phyloP scores from a whole-genome alignment of 257 asterid species.

The Henckelia pumila region DNA sequence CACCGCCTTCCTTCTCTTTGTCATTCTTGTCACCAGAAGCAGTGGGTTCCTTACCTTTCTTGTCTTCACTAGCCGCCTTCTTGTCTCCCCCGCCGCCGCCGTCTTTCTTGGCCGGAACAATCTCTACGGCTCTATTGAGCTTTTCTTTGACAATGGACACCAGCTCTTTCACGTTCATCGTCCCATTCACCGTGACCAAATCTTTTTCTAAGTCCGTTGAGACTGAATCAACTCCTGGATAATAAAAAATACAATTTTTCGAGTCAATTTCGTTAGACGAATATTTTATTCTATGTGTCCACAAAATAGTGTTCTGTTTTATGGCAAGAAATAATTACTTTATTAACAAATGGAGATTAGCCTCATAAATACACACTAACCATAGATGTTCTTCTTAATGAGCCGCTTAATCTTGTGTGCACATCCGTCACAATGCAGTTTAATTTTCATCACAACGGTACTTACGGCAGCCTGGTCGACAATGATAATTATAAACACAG shows the following conservation, averaged over 20 bases:
- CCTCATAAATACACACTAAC: no score
- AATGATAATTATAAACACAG: not conserved
- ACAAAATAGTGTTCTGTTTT: no score
- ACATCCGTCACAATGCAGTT: constrained; percentile 28
- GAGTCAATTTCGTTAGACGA: no score
- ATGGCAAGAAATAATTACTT: no score
- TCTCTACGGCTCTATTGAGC: constrained; percentile 50
- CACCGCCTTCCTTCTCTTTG: constrained; percentile 19
- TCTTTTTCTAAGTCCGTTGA: constrained; percentile 54
- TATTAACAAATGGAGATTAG: no score
- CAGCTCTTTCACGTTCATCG: constrained; percentile 73
- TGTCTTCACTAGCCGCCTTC: constrained; percentile 30
- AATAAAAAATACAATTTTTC: no score
- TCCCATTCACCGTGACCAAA: constrained; percentile 67
- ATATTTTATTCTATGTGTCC: no score
- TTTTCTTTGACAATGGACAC: constrained; percentile 59
- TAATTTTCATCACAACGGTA: constrained; percentile 23
- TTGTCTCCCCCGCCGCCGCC: constrained; percentile 42
- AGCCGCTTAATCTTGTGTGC: constrained; percentile 22
- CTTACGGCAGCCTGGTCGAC: constrained; percentile 10
- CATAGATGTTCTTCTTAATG: constrained; percentile 15
- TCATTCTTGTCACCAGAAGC: constrained; percentile 28
- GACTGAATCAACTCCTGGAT: constrained; percentile 55
- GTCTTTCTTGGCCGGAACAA: constrained; percentile 67
- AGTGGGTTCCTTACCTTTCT: not conserved